Evolutionary conservation across 2,329 filamentous ascomycete species (phyloP), one percentile per base, ranked within the genome.

Genomic region (Ceratocystis albifundus): DNA sequence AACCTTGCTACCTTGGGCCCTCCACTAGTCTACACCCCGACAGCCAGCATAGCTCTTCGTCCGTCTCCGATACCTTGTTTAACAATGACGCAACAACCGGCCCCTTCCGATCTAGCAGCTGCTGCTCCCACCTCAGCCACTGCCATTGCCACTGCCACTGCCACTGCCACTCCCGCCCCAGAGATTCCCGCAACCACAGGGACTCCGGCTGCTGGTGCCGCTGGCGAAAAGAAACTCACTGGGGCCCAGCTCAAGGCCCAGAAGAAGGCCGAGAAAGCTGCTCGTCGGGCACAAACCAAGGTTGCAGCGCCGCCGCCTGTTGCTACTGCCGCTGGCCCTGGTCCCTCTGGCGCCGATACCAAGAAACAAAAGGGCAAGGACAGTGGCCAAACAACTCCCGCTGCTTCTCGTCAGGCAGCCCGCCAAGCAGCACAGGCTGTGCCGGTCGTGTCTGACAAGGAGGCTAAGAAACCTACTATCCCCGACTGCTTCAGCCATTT

Each of bases 181-280:
- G 30, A 50, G 57, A 62, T 57, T 10, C 25, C 62, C n/a, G 53
- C 30, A 8, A 10, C 68, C 44, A 28, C 53, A 28, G 15, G 64
- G 8, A 45, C 61, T 22, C 20, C 64, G 28, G 22, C 67, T 28
- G 22, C 67, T 41, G 28, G 44, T 2, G 53, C 65, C 32, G 36
- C 66, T 12, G 74, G 72, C 66, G 77, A 78, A 67, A 79, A 79
- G 71, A 88, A 89, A 74, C 78, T 89, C 41, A 85, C 88, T 1
- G 82, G 82, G 45, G 90, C 90, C 22, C 88, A 96, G 75, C 74
- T 96, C 72, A 97, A 97, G 77, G 93, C 92, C 72, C 86, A 85
- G 74, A 88, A 88, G 69, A 93, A 96, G 75, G 92, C 90, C 41
- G 93, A 96, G 74, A 97, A 96, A 78, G 88, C 89, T 64, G 91